Conservation (phyloP, 352 stramenopile species). For the Phytopythium mirpurense region DNA sequence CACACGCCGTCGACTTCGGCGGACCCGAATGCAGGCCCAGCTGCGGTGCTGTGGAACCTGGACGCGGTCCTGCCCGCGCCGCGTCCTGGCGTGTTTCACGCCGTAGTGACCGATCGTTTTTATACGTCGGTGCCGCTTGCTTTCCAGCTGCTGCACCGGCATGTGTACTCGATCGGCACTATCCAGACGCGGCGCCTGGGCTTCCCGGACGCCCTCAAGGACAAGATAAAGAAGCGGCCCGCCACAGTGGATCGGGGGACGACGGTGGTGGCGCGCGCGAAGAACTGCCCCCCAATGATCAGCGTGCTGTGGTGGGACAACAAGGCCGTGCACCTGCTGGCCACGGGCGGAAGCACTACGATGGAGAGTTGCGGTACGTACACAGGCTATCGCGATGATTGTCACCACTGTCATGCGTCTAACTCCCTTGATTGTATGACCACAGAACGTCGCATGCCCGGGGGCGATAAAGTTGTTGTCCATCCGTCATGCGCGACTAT, state of each 20-base stretch:
- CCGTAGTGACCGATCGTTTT: slow-evolving; percentile 10
- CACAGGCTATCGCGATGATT: too few relatives aligned
- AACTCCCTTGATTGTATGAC: too few relatives aligned
- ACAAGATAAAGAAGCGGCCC: background rate
- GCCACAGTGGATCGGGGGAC: background rate
- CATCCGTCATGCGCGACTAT: too few relatives aligned
- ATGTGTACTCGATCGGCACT: slow-evolving; percentile 9
- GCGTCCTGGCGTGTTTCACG: slow-evolving; percentile 1
- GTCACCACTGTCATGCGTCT: too few relatives aligned
- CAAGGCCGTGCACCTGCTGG: too few relatives aligned
- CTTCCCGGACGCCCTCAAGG: background rate
- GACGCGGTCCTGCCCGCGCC: background rate
- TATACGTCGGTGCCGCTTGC: slow-evolving; percentile 15
- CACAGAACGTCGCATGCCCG: too few relatives aligned
- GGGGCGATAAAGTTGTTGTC: too few relatives aligned
- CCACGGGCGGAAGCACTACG: too few relatives aligned
- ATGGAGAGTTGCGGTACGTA: too few relatives aligned
- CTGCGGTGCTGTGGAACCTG: slow-evolving; percentile 9
- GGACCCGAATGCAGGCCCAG: slow-evolving; percentile 8
- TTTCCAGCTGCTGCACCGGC: slow-evolving; percentile 8
- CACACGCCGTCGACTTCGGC: background rate
- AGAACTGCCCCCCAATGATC: too few relatives aligned
- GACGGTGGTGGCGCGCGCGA: background rate
- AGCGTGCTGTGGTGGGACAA: too few relatives aligned
- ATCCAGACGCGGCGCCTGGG: slow-evolving; percentile 13